Conservation (phyloP, 2,329 filamentous ascomycete species). For the Cephalotrichum gorgonifer region DNA sequence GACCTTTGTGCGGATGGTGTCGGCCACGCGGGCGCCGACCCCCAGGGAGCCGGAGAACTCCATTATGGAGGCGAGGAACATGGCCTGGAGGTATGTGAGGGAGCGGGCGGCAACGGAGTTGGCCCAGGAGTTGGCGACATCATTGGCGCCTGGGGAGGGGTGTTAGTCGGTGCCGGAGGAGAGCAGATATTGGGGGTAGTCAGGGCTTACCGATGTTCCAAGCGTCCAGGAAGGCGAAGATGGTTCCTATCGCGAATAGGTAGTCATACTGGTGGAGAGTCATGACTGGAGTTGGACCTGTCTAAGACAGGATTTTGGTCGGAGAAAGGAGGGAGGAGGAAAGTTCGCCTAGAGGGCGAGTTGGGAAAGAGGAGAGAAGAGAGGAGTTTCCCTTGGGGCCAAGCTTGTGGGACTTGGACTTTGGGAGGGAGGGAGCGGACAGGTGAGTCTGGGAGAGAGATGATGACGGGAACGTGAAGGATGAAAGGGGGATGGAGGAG, state of each 20-base stretch:
- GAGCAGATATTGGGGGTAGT: not conserved
- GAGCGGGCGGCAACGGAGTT: conserved; percentile 62
- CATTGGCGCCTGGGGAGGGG: conserved; percentile 34
- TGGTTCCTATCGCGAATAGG: conserved; percentile 51
- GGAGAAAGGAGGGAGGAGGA: not conserved
- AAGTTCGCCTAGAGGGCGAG: no score
- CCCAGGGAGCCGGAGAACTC: conserved; percentile 52
- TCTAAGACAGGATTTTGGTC: not conserved
- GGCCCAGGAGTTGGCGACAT: conserved; percentile 72
- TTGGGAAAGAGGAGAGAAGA: no score
- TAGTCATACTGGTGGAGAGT: conserved; percentile 46
- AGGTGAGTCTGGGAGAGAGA: not conserved
- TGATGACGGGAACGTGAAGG: not conserved
- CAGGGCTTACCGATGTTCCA: conserved; percentile 49
- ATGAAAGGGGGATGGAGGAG: not conserved
- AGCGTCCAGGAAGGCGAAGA: conserved; percentile 56
- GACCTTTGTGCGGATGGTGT: conserved; percentile 51
- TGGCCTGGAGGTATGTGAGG: conserved; percentile 49
- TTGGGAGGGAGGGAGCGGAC: not conserved
- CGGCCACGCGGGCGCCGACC: conserved; percentile 49
- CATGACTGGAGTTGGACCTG: not conserved
- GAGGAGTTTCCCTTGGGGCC: no score
- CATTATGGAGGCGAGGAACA: conserved; percentile 46
- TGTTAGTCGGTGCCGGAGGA: conserved; percentile 4
- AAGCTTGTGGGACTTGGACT: no score